phyloP scores from a whole-genome alignment of 805 yeast genomes.

The Lachancea mirantina region DNA sequence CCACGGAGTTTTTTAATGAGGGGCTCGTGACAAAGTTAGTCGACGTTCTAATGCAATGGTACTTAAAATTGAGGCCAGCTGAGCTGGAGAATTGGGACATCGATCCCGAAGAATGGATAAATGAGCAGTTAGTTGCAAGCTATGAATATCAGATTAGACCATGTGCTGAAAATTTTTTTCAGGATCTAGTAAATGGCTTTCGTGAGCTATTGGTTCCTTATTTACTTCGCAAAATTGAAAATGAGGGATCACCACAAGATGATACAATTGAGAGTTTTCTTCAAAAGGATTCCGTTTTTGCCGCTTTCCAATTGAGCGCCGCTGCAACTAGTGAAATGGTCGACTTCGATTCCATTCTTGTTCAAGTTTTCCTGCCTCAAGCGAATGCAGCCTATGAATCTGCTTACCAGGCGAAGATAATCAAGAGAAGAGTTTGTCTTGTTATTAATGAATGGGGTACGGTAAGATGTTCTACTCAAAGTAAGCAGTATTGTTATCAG shows the following conservation, averaged over 20 bases:
- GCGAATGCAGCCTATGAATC: constrained; percentile 32
- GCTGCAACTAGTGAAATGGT: constrained; percentile 56
- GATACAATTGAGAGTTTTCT: constrained; percentile 42
- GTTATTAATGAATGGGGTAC: constrained; percentile 78
- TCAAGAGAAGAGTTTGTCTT: constrained; percentile 70
- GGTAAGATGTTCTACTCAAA: constrained; percentile 52
- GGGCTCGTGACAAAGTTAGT: constrained; percentile 50
- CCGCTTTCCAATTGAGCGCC: constrained; percentile 77
- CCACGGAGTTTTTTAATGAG: constrained; percentile 51
- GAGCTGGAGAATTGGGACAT: constrained; percentile 76
- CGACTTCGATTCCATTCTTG: constrained; percentile 59
- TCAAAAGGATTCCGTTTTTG: constrained; percentile 69
- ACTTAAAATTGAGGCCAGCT: constrained; percentile 61
- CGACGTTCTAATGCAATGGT: constrained; percentile 63
- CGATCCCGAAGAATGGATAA: constrained; percentile 92
- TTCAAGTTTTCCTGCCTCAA: constrained; percentile 61
- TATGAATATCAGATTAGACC: constrained; percentile 83
- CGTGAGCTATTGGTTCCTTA: constrained; percentile 48
- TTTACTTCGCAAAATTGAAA: constrained; percentile 51
- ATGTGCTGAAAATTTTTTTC: constrained; percentile 80
- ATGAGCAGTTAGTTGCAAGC: constrained; percentile 66
- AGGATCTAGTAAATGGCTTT: constrained; percentile 61
- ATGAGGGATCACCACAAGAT: constrained; percentile 30
- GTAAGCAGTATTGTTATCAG: constrained; percentile 51
- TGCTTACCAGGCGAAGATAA: constrained; percentile 48